Base-by-base conservation (phyloP, 179 eudicot species). In the Camellia oleifera region DNA sequence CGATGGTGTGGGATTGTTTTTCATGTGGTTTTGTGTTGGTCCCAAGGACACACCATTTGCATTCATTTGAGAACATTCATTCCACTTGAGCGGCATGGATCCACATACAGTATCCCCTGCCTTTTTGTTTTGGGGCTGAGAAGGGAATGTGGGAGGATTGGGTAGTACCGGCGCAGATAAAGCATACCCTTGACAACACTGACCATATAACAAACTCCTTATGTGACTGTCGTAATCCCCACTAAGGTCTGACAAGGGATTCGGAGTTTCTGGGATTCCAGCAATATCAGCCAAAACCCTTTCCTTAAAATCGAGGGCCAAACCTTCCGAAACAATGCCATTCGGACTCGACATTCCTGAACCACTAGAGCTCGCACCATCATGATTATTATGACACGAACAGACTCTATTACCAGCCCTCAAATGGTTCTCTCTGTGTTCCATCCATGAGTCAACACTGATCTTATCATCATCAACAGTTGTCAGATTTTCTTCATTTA, bases 151-250 rank as follows among this genome's bases (percentile, higher is more conserved):
- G 0, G 77, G 82, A 62, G 77, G 74, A 71, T 75, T 76, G 56
- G 52, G 32, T 64, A 70, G 18, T 32, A 61, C 54, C 57, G 84
- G 81, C 15, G 79, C 74, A 10, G 75, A 80, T 32, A 76, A 77
- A 70, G 75, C 54, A 75, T 61, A 75, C 13, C 81, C 85, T 81
- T 84, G 79, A 84, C 88, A 84, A 48, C 87, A 63, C 68, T 82
- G 89, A 75, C 90, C 92, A 69, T 85, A 81, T 8, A 86, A 74
- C 56, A 91, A 77, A 76, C 85, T 91, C 83, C 89, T 79, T 45
- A 91, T 76, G 52, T 89, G 89, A 81, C 92, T 80, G 63, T 89
- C 92, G 78, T 89, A 89, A 81, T 91, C 94, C 57, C 92, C 91
- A 70, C 63, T 81, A 60, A 91, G 92, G 70, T 91, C 92, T 6